Conservation (phyloP, 2,329 filamentous ascomycete species). For the Stromatinia cepivora region DNA sequence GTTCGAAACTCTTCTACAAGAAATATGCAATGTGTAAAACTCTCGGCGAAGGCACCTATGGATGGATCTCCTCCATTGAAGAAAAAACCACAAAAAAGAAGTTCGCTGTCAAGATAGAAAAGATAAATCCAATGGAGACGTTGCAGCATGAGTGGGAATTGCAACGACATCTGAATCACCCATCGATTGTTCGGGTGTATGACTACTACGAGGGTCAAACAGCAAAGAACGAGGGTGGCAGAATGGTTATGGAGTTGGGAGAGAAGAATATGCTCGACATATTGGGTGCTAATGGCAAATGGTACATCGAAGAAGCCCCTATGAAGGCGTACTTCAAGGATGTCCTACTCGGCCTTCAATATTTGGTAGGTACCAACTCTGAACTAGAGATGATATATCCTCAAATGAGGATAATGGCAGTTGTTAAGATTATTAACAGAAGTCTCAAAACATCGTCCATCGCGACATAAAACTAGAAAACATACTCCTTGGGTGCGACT, state of each 20-base stretch:
- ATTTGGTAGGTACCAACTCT: background rate
- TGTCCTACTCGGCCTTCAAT: background rate
- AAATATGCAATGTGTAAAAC: background rate
- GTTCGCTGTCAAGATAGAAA: background rate
- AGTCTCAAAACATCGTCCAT: background rate
- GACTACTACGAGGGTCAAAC: background rate
- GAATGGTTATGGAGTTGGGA: background rate
- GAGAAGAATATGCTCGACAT: background rate
- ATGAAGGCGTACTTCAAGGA: background rate
- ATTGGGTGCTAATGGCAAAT: background rate
- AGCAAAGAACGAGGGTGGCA: no score
- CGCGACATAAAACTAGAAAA: slow-evolving; percentile 1
- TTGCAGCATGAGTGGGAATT: background rate
- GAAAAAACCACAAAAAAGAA: no score
- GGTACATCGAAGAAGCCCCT: background rate
- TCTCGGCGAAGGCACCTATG: background rate
- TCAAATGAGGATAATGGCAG: background rate
- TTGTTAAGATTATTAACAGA: background rate
- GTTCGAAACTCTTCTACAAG: background rate
- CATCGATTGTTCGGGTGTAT: background rate
- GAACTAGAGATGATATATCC: no score
- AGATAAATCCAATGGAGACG: no score
- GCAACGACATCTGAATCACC: background rate
- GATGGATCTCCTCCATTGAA: background rate
- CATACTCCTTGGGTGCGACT: background rate